phyloP scores from a whole-genome alignment of 1,284 basidiomycete species.

The Moniliophthora roreri region DNA sequence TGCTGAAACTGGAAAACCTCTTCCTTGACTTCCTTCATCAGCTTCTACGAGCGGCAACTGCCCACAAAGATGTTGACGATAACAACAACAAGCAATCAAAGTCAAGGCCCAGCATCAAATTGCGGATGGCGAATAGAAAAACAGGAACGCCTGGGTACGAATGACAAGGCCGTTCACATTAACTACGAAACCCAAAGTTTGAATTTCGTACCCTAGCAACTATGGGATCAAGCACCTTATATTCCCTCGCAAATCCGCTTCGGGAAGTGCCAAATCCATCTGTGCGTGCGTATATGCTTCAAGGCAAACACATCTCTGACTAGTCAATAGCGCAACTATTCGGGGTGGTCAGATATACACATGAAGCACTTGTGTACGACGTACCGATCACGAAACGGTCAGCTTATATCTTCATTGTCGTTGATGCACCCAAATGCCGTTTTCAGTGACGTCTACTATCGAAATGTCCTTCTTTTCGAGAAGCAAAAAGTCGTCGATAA shows the following conservation, averaged over 20 bases:
- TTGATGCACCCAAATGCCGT: not conserved
- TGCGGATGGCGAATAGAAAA: too few species aligned
- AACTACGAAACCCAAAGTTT: too few species aligned
- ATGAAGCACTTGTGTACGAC: conserved; percentile 58
- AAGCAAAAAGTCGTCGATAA: conserved; percentile 74
- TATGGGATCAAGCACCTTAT: too few species aligned
- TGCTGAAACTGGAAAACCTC: too few species aligned
- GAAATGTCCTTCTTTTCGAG: conserved; percentile 75
- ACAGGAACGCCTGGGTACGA: too few species aligned
- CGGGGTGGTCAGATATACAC: conserved; percentile 57
- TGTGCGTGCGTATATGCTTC: conserved; percentile 37
- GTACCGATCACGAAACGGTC: conserved; percentile 72
- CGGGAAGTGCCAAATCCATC: conserved; percentile 49
- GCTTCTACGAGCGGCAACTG: too few species aligned
- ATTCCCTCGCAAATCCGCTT: conserved; percentile 28
- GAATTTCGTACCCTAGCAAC: too few species aligned
- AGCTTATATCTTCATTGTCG: conserved; percentile 4
- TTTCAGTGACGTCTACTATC: conserved; percentile 83
- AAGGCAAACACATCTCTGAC: not conserved
- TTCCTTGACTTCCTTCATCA: too few species aligned
- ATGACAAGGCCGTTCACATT: too few species aligned
- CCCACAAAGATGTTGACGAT: too few species aligned
- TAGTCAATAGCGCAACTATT: conserved; percentile 60
- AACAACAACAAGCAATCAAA: too few species aligned
- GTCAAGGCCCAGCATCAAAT: too few species aligned